Percentiles rank a stretch among this genome's conserved stretches.
Conservation (phyloP, 1,284 basidiomycete genomes). For the Phellinidium pouzarii region DNA sequence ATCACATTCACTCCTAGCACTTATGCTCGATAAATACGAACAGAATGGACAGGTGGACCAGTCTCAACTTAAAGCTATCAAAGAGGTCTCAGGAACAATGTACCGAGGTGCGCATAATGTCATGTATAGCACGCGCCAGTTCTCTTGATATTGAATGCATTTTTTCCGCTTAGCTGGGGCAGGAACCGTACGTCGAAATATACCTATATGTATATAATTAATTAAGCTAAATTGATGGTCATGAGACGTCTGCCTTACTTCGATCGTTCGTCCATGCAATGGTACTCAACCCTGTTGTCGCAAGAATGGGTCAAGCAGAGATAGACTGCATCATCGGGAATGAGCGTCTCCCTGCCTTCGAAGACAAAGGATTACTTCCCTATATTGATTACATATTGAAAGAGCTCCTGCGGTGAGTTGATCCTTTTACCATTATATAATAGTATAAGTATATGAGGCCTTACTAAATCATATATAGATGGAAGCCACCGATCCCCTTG, state of each 20-base stretch:
- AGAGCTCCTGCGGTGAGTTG: slow-evolving; percentile 25
- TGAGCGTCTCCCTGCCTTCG: slow-evolving; percentile 25
- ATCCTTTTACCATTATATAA: background rate
- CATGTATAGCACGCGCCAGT: too few relatives aligned
- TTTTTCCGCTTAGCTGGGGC: slow-evolving; percentile 8
- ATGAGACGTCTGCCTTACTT: slow-evolving; percentile 19
- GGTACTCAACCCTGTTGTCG: slow-evolving; percentile 23
- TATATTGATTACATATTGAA: slow-evolving; percentile 27
- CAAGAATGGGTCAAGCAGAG: slow-evolving; percentile 24
- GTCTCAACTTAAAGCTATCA: slow-evolving; percentile 2
- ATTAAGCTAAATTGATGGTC: background rate
- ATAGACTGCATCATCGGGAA: slow-evolving; percentile 24
- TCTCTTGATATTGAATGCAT: too few relatives aligned
- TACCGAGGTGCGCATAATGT: slow-evolving; percentile 7
- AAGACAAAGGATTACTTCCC: slow-evolving; percentile 24
- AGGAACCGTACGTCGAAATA: slow-evolving; percentile 2
- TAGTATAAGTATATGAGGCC: too few relatives aligned
- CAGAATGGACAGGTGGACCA: slow-evolving; percentile 2
- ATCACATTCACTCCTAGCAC: slow-evolving; percentile 3
- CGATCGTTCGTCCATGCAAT: slow-evolving; percentile 26
- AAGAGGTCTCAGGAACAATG: slow-evolving; percentile 13
- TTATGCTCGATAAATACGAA: slow-evolving; percentile 15
- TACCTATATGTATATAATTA: background rate
- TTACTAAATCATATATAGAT: background rate
- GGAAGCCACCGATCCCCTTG: slow-evolving; percentile 9